A percentile compares a stretch with the other conserved stretches of the same genome.
Evolutionary conservation across 768 basidiomycete species (phyloP).

Genomic region (Leccinum disarticulatum): DNA sequence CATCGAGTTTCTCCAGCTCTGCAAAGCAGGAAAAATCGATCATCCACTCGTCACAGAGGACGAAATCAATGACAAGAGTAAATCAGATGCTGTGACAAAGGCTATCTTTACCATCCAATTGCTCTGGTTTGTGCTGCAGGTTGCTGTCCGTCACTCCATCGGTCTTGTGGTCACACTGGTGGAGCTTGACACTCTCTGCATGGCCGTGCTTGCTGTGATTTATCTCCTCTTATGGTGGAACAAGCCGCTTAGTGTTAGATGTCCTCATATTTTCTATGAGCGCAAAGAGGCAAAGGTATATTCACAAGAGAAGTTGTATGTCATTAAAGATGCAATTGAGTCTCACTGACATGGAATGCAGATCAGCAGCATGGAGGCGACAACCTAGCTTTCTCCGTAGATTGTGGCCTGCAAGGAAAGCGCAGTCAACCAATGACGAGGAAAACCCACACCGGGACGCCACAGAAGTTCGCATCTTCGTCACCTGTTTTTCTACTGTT

Average conservation of each 20-base stretch:
- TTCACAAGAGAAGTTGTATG: background rate
- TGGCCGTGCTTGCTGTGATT: background rate
- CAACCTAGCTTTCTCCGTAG: background rate
- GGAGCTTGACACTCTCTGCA: background rate
- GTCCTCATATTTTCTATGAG: background rate
- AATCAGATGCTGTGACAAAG: background rate
- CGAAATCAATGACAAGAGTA: background rate
- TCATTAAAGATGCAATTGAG: background rate
- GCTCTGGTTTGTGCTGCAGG: background rate
- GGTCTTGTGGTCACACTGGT: background rate
- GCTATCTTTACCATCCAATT: background rate
- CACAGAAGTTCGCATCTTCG: background rate
- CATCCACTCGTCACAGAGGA: background rate
- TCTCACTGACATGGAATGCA: background rate
- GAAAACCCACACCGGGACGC: background rate
- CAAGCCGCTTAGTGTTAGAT: background rate
- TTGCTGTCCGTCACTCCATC: background rate
- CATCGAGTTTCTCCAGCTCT: background rate
- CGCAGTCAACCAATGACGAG: background rate
- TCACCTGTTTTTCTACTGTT: background rate
- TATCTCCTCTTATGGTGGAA: background rate
- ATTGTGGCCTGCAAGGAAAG: background rate
- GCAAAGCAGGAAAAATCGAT: background rate
- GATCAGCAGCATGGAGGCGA: background rate
- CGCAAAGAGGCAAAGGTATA: background rate